These are phyloP conservation scores for Fusarium armeniacum DNA, from an alignment of 2,329 filamentous ascomycete species.

Conservation along the genomic window DNA sequence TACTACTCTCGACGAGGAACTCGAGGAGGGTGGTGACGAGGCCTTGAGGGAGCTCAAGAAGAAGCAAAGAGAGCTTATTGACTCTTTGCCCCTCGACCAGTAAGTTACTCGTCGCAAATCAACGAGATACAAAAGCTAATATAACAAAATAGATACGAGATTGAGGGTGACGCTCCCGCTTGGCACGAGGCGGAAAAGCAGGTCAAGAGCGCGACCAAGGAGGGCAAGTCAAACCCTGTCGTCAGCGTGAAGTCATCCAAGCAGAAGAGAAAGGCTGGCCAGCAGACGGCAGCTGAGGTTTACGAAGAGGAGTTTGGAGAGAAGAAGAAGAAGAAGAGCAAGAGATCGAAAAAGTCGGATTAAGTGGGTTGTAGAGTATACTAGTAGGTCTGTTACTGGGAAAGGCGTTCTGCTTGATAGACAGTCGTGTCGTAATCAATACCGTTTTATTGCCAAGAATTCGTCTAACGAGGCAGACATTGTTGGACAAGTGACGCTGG, in stretches of 20 bases:
- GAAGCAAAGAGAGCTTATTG: conserved; percentile 89
- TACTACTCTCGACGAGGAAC: conserved; percentile 80
- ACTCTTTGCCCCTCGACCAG: conserved; percentile 88
- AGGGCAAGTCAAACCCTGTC: conserved; percentile 70
- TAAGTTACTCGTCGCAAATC: conserved; percentile 40
- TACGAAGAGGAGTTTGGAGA: conserved; percentile 72
- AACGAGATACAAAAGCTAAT: conserved; percentile 7
- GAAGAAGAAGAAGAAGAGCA: conserved; percentile 67
- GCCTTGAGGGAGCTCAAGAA: conserved; percentile 77
- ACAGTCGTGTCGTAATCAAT: conserved; percentile 38
- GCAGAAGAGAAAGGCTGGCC: conserved; percentile 78
- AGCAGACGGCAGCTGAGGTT: conserved; percentile 68
- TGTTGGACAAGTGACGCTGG: background rate
- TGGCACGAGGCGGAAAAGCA: conserved; percentile 83
- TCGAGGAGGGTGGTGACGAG: conserved; percentile 86
- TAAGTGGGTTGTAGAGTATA: conserved; percentile 43
- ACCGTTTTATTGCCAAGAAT: conserved; percentile 23
- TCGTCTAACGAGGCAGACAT: background rate
- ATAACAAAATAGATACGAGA: conserved; percentile 68
- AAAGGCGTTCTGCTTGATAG: conserved; percentile 47
- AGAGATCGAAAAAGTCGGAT: conserved; percentile 57
- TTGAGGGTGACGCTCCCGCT: conserved; percentile 71
- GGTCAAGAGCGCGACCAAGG: conserved; percentile 70
- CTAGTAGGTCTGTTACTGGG: conserved; percentile 42
- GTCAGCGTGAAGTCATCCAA: conserved; percentile 88